Base-by-base conservation (phyloP, 805 yeast species). In the Brettanomyces anomalus region DNA sequence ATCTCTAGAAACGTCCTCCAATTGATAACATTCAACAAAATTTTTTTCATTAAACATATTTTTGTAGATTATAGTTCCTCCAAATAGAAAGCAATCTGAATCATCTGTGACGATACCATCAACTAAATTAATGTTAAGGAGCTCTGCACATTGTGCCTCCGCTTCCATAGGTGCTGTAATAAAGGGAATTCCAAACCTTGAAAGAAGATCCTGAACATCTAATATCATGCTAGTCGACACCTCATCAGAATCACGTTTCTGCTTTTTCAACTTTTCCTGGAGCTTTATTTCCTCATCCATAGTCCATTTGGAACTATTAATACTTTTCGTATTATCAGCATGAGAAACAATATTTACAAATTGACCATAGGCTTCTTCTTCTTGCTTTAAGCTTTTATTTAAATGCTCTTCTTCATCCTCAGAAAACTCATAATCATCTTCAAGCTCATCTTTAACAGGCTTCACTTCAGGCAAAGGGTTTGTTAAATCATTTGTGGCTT, bases 151-250 rank as follows among this genome's bases (percentile, higher is more conserved):
- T 56, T 93, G 98, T 0, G 98, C 97, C 64, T 93, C 99, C 1
- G 98, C 98, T 62, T 93, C 99, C 89, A 87, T 87, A 1, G 98
- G 99, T 0, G 98, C 97, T 0, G 95, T 85, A 8, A 93, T 74
- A 51, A 77, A 93, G 0, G 99, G 99, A 4, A 93, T 84, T 1
- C 98, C 98, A 68, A 93, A 93, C 42, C 90, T 64, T 24, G 83
- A 74, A 7, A 93, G 66, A 35, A 93, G 67, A 48, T 88, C 96
- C 62, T 93, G 96, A 16, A 95, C 93, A 56, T 93, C 97, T 33
- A 71, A 69, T 19, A 90, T 74, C 97, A 93, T 93, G 1, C 75
- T 75, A 5, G 76, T 74, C 0, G 96, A 84, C 1, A 90, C 96
- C 52, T 85, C 94, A 55, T 93, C 97, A 0, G 97, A 77, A 58